A percentile compares a stretch with the other conserved stretches of the same genome.
These are phyloP conservation scores for Aphanomyces euteiches DNA, from an alignment of 352 stramenopile species.

Conservation along the genomic window DNA sequence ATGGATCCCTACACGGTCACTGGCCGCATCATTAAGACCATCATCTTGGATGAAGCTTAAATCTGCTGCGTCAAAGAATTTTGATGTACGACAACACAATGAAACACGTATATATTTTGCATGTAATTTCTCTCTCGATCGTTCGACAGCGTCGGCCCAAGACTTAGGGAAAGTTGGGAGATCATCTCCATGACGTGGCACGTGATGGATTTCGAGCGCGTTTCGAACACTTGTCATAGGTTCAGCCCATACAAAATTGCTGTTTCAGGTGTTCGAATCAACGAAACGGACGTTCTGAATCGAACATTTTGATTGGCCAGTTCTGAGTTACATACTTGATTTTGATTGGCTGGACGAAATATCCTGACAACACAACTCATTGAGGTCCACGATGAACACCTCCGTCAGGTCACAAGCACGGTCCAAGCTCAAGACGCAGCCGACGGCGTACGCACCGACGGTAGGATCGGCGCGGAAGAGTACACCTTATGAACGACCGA, in stretches of 20 bases:
- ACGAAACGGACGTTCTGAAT: not conserved
- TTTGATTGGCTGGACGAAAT: not conserved
- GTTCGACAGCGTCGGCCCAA: not conserved
- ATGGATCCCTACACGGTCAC: constrained; percentile 98
- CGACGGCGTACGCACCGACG: not conserved
- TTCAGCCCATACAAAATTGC: too few relatives aligned
- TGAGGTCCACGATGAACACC: not conserved
- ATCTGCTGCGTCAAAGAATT: not conserved
- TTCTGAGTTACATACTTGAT: not conserved
- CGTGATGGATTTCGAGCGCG: too few relatives aligned
- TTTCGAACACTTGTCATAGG: too few relatives aligned
- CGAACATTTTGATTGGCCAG: not conserved
- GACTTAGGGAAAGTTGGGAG: too few relatives aligned
- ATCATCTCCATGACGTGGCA: too few relatives aligned
- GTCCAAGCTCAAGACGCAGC: not conserved
- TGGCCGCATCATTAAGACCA: constrained; percentile 95
- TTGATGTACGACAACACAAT: not conserved
- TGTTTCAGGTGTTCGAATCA: too few relatives aligned
- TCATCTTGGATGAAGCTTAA: constrained; percentile 79
- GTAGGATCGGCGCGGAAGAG: not conserved
- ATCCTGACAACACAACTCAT: constrained; percentile 1
- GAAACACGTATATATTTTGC: not conserved
- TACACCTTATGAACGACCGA: not conserved
- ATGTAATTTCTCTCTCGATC: not conserved
- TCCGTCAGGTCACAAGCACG: not conserved